Percentiles rank a stretch among this genome's conserved stretches.
These are phyloP conservation scores for Hydrangea macrophylla DNA, from an alignment of 148 eudicot species.

Conservation along the genomic window DNA sequence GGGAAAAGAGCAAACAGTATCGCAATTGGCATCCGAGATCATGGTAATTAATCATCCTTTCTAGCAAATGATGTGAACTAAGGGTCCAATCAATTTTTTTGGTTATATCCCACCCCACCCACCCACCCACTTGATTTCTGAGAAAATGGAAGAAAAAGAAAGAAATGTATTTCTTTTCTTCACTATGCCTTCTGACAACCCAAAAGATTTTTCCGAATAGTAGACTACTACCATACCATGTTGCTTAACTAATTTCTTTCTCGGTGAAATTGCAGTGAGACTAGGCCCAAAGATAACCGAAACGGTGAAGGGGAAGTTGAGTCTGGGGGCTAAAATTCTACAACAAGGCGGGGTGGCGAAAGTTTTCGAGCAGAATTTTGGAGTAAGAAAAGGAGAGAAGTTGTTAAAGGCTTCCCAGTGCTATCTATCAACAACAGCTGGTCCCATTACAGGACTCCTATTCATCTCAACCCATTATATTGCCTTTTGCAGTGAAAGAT, in stretches of 20 bases:
- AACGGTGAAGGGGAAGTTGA: constrained; percentile 37
- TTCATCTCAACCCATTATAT: constrained; percentile 46
- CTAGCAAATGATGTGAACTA: too few species aligned
- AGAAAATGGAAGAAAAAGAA: too few species aligned
- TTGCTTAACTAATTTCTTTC: not conserved
- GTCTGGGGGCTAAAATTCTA: constrained; percentile 35
- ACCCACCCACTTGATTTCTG: too few species aligned
- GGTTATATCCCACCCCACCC: not conserved
- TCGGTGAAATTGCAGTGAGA: constrained; percentile 13
- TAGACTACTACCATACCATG: not conserved
- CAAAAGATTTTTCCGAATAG: not conserved
- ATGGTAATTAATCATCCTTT: too few species aligned
- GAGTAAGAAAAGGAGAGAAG: constrained; percentile 35
- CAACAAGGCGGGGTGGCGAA: constrained; percentile 34
- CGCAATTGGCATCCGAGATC: too few species aligned
- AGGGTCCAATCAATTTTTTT: too few species aligned
- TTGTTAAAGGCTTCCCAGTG: constrained; percentile 47
- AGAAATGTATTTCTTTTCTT: not conserved
- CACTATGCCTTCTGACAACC: not conserved
- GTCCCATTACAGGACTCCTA: constrained; percentile 45
- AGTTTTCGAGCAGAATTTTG: constrained; percentile 38
- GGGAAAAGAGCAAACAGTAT: too few species aligned
- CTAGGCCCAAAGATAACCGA: constrained; percentile 26
- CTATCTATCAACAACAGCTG: constrained; percentile 49
- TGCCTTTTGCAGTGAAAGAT: constrained; percentile 45